Base-by-base conservation (phyloP, 2,329 filamentous ascomycete species). In the Epichloe glyceriae region DNA sequence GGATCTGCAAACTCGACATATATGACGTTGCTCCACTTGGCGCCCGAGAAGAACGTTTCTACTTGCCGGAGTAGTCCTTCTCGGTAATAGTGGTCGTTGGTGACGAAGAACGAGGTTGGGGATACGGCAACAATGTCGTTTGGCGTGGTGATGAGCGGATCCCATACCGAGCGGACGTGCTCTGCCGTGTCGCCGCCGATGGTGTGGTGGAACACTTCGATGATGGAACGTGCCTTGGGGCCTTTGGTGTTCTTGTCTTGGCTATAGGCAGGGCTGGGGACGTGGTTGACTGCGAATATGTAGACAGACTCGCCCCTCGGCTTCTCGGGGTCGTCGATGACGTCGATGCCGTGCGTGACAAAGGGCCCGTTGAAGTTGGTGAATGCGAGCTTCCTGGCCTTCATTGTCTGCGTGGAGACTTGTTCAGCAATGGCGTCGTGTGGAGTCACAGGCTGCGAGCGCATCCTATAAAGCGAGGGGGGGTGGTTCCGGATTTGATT, bases 251-350 rank as follows among this genome's bases (percentile, higher is more conserved):
- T 17, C 26, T 49, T 44, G 33, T 58, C 56, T 2, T 50, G 42
- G 17, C 61, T 58, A 20, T 68, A 71, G 0, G 67, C 66, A 0
- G 68, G 67, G 51, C 80, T 74, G 0, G 78, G 73, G 1, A 75
- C 56, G 50, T 83, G 80, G 55, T 83, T 83, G 47, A 83, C 62
- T 0, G 75, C 79, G 50, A 78, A 78, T 44, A 83, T 75, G 55
- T 79, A 83, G 5, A 83, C 73, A 0, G 74, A 64, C 1, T 67
- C 59, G 10, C 60, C 60, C 3, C 53, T 53, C 2, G 62, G 37
- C 45, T 50, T 45, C 2, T 69, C 57, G 0, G 70, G 71, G 53
- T 81, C 76, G 3, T 67, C 60, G n/a, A 79, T 69, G 6, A 83
- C 67, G 52, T 80, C 78, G 53, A 83, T 78, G 1, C 80, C 80